Evolutionary conservation across 805 yeast species (phyloP), one percentile per base, ranked within the genome.

Genomic region (Yamadazyma insecticola): DNA sequence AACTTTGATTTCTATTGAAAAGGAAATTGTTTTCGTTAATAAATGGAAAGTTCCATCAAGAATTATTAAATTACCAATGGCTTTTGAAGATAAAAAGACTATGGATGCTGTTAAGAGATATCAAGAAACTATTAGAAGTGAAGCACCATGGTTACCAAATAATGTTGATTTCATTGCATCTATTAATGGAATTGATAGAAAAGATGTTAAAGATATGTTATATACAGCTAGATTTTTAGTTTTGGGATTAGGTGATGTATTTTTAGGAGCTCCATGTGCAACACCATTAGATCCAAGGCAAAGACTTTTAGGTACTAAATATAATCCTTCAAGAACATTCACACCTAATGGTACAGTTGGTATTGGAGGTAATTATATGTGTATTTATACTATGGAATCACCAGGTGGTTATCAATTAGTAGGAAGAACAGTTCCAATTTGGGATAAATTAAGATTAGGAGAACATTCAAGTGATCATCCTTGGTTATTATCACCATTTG

Each of bases 381-480:
- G 97, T 67, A 89, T 90, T 47, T 90, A 90, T 61, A 87, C 97
- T 19, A 89, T 90, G 90, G 94, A 87, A 45, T 87, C 96, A 16
- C 98, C 98, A 28, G 98, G 98, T 63, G 98, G 98, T 19, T 90
- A 90, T 62, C 97, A 90, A 64, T 72, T 90, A 47, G 90, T 88
- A 40, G 98, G 97, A 35, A 77, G 97, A 53, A 90, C 98, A 8
- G 79, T 92, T 44, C 97, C 97, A 33, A 89, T 90, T 47, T 90
- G 98, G 98, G 98, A 90, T 57, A 89, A 87, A 63, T 72, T 90
- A 48, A 72, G 85, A 19, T 67, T 92, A 41, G 92, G 88, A 24
- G 59, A 66, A 15, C 88, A 81, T 45, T 55, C 67, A 16, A 69
- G 68, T 6, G 66, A 59, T 24, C 43, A 54, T 20, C 97, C 97